Conservation (phyloP, 2,329 filamentous ascomycete species). For the Sphaerostilbella broomeana region DNA sequence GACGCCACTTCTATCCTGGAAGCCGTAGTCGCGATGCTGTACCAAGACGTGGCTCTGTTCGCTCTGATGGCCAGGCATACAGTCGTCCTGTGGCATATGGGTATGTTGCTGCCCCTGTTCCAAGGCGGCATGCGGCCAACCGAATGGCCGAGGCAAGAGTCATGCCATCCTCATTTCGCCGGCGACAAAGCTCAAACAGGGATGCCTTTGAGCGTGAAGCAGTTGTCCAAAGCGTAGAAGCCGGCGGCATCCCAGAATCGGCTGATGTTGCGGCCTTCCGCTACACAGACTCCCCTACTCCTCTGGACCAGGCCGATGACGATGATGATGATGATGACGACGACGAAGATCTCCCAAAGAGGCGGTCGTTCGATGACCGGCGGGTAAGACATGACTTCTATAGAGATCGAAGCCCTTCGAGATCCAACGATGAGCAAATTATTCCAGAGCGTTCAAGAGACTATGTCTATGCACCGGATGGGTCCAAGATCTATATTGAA, state of each 20-base stretch:
- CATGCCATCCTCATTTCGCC: neutral
- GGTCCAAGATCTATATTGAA: neutral
- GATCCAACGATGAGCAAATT: neutral
- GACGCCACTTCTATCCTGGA: neutral
- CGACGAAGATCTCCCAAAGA: neutral
- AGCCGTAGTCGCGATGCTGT: neutral
- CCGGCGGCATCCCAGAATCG: neutral
- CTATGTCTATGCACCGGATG: neutral
- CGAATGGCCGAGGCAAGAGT: neutral
- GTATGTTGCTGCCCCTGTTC: neutral
- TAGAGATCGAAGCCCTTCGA: neutral
- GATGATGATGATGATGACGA: neutral
- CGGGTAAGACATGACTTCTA: neutral
- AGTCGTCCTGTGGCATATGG: neutral
- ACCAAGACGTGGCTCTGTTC: neutral
- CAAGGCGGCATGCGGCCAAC: neutral
- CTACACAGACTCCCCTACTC: neutral
- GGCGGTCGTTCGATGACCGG: neutral
- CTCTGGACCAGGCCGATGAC: neutral
- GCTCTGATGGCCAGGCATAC: neutral
- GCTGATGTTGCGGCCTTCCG: neutral
- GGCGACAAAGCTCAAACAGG: constrained; percentile 1
- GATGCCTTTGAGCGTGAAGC: neutral
- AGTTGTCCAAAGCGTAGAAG: neutral
- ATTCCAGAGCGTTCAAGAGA: neutral